Evolutionary conservation across 768 basidiomycete species (phyloP).

Genomic region (Tricholoma flavovirens): DNA sequence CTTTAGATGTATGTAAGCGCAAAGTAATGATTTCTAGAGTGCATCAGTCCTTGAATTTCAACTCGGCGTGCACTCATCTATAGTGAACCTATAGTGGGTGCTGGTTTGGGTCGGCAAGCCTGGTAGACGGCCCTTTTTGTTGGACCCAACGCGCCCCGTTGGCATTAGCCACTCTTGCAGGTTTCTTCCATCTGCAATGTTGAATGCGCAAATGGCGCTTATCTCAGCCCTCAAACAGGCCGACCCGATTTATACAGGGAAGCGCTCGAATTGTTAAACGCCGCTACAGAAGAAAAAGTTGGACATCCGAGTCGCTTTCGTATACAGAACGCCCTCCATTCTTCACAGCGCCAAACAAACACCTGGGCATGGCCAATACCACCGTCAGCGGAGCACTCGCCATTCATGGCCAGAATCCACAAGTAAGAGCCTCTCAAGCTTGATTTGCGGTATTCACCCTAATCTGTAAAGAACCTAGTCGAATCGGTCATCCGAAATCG

Average conservation of each 20-base stretch:
- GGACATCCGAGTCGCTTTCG: no score
- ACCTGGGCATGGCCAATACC: conserved; percentile 75
- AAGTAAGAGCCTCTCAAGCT: conserved; percentile 44
- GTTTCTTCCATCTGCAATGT: background rate
- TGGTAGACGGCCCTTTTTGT: no score
- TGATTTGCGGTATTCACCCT: conserved; percentile 2
- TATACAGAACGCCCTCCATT: no score
- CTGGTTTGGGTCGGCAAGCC: no score
- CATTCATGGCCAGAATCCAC: conserved; percentile 97
- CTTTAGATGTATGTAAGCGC: no score
- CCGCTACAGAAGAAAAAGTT: no score
- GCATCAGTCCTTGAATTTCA: no score
- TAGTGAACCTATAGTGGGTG: no score
- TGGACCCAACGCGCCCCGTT: no score
- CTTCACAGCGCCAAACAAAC: conserved; percentile 11
- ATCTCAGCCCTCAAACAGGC: conserved; percentile 60
- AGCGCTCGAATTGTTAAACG: conserved; percentile 71
- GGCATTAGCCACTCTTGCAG: no score
- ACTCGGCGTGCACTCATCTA: no score
- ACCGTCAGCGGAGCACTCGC: conserved; percentile 81
- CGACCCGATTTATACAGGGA: conserved; percentile 64
- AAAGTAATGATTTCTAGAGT: no score
- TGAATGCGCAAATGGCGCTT: conserved; percentile 1
- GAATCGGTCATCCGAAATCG: conserved; percentile 95
- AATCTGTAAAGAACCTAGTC: conserved; percentile 66